Evolutionary conservation across 2,329 filamentous ascomycete genomes (phyloP).

Genomic region (Dothistroma pini): DNA sequence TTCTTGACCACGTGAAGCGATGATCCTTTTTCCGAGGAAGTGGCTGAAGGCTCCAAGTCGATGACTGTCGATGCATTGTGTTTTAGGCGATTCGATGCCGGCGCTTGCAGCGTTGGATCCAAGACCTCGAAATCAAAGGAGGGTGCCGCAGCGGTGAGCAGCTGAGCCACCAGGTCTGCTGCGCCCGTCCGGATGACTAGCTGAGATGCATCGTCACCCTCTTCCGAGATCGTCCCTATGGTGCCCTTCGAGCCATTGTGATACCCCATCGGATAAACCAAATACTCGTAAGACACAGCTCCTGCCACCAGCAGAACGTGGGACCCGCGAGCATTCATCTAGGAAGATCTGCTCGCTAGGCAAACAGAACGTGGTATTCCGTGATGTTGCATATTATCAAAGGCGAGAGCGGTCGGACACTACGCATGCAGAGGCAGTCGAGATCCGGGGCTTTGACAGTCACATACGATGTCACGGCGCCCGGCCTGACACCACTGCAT

Average conservation of each 20-base stretch:
- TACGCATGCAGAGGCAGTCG: conserved; percentile 1
- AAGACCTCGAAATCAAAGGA: conserved; percentile 31
- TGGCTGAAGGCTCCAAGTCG: conserved; percentile 23
- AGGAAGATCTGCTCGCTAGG: conserved; percentile 10
- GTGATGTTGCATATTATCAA: conserved; percentile 1
- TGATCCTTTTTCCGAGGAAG: conserved; percentile 9
- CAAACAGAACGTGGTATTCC: conserved; percentile 5
- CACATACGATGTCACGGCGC: conserved; percentile 4
- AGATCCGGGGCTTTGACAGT: conserved; percentile 12
- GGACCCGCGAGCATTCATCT: conserved; percentile 18
- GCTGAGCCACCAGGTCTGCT: conserved; percentile 33
- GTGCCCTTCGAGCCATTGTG: conserved; percentile 13
- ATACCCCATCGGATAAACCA: conserved; percentile 27
- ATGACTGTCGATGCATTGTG: conserved; percentile 32
- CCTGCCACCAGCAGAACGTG: conserved; percentile 33
- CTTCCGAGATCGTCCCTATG: conserved; percentile 9
- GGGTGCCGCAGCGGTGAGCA: conserved; percentile 33
- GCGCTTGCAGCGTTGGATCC: conserved; percentile 27
- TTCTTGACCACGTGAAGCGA: conserved; percentile 24
- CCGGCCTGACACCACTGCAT: neutral
- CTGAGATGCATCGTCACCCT: conserved; percentile 21
- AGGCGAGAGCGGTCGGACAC: neutral
- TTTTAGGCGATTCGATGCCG: conserved; percentile 26
- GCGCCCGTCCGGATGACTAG: conserved; percentile 32
- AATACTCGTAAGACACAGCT: conserved; percentile 33